These are phyloP conservation scores for Fusarium pseudocircinatum DNA, from an alignment of 2,329 filamentous ascomycete species.

Conservation along the genomic window DNA sequence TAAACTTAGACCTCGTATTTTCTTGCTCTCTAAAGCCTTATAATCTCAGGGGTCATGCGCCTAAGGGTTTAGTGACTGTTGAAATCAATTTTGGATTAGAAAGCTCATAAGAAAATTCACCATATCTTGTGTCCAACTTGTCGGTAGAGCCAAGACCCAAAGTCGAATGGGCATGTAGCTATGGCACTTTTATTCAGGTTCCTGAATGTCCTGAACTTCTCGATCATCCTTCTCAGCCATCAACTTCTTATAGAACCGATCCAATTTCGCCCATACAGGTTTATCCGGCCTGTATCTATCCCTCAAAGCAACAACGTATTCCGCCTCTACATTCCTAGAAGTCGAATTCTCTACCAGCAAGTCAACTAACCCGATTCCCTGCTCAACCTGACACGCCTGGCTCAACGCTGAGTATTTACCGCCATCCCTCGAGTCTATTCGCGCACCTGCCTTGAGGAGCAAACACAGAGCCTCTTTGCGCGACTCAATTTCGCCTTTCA, in stretches of 20 bases:
- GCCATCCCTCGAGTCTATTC: neutral
- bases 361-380: neutral
- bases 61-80: no score
- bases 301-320: neutral
- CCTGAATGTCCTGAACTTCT: rapidly evolving
- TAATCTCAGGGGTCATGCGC: no score
- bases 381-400: neutral
- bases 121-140: neutral
- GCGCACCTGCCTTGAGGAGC: rapidly evolving
- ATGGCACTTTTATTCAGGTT: neutral
- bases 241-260: neutral
- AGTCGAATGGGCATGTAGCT: neutral
- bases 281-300: neutral
- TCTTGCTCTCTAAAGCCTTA: no score
- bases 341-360: neutral
- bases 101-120: neutral
- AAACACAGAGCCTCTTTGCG: neutral
- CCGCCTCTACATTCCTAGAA: neutral
- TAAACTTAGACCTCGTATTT: no score
- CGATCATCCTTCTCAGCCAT: neutral
- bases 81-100: no score
- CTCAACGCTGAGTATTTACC: neutral
- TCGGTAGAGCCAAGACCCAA: no score
- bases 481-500: neutral
- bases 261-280: neutral